Percentiles rank a stretch among this genome's conserved stretches.
These are phyloP conservation scores for Cladobotryum mycophilum DNA, from an alignment of 2,329 filamentous ascomycete genomes.

Conservation along the genomic window DNA sequence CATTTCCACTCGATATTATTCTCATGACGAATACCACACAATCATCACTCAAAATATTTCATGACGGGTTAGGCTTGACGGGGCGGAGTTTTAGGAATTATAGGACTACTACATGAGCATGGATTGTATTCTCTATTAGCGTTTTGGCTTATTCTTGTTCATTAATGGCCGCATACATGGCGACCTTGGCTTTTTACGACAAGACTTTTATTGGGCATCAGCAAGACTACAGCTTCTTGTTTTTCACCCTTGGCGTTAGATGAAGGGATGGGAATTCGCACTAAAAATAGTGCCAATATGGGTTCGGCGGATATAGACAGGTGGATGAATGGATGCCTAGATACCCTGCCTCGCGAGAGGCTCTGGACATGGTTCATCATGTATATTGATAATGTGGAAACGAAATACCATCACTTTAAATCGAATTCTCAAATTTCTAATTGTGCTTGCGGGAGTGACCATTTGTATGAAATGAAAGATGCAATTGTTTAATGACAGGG, in stretches of 20 bases:
- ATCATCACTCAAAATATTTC: not conserved
- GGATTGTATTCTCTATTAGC: not conserved
- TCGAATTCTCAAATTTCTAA: too few species aligned
- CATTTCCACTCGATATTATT: not conserved
- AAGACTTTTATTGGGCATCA: too few species aligned
- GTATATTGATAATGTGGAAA: not conserved
- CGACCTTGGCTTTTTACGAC: not conserved
- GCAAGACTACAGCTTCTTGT: too few species aligned
- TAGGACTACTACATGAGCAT: not conserved
- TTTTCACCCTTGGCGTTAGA: too few species aligned
- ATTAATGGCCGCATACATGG: not conserved
- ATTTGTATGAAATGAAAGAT: too few species aligned
- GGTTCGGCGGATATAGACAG: not conserved
- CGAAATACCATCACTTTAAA: too few species aligned
- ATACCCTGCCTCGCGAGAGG: constrained; percentile 5
- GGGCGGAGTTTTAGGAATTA: not conserved
- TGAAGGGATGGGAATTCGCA: too few species aligned
- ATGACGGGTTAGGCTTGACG: not conserved
- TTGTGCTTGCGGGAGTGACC: too few species aligned
- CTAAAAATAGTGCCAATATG: not conserved
- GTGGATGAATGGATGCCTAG: constrained; percentile 3
- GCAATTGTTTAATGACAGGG: too few species aligned
- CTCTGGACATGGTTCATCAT: constrained; percentile 1
- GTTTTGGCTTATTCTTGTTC: not conserved
- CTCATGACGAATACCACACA: not conserved